Conservation (phyloP, 2,329 filamentous ascomycete species). For the Aureobasidium melanogenum region DNA sequence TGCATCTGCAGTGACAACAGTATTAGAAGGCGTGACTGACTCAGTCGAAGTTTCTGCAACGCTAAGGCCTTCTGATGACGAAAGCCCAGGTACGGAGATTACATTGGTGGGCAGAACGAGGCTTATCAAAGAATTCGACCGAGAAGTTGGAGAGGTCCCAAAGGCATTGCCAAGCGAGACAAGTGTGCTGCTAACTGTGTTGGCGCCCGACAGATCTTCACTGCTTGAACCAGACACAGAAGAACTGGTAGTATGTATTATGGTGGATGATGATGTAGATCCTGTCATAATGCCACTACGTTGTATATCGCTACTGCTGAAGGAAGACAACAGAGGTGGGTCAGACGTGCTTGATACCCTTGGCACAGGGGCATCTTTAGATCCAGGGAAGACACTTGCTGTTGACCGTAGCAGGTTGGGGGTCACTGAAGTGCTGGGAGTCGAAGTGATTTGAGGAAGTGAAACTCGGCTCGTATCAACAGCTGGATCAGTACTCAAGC, state of each 20-base stretch:
- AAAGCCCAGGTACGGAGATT: not conserved
- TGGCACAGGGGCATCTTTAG: not conserved
- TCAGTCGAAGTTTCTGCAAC: not conserved
- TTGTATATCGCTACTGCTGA: not conserved
- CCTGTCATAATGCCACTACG: not conserved
- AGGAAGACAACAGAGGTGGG: not conserved
- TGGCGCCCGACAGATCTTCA: not conserved
- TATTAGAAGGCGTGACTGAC: too few relatives aligned
- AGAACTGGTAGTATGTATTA: not conserved
- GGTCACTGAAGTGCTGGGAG: not conserved
- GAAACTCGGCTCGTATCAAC: not conserved
- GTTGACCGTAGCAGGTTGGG: not conserved
- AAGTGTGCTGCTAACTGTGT: not conserved
- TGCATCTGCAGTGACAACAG: not conserved
- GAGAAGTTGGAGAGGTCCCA: not conserved
- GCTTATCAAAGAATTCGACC: not conserved
- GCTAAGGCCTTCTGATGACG: too few relatives aligned
- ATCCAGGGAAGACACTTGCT: too few relatives aligned
- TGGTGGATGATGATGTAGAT: not conserved
- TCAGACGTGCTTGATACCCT: not conserved
- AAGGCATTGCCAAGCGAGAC: not conserved
- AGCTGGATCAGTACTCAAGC: not conserved
- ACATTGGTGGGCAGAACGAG: not conserved
- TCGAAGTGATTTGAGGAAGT: not conserved
- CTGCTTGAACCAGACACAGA: not conserved